These are phyloP conservation scores for Amanita pseudoporphyria DNA, from an alignment of 768 basidiomycete species.

Conservation along the genomic window DNA sequence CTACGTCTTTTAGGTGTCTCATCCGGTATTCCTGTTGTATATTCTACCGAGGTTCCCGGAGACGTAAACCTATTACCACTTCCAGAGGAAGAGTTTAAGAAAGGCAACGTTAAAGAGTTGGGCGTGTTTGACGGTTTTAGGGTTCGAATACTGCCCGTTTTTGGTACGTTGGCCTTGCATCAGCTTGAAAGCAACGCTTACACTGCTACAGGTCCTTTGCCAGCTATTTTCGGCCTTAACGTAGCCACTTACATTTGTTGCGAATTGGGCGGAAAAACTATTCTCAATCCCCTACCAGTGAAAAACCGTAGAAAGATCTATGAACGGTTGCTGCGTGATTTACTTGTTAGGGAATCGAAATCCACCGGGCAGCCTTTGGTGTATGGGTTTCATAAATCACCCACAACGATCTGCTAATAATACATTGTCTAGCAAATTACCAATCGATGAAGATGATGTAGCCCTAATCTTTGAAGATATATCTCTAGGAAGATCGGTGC, in stretches of 20 bases:
- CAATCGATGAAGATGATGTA: conserved; percentile 78
- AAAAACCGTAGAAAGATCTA: conserved; percentile 82
- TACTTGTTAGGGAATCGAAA: conserved; percentile 67
- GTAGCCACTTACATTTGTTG: conserved; percentile 85
- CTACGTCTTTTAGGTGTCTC: conserved; percentile 53
- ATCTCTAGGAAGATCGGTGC: conserved; percentile 62
- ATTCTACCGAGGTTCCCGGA: conserved; percentile 89
- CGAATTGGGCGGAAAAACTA: conserved; percentile 76
- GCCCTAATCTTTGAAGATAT: conserved; percentile 83
- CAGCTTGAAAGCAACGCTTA: neutral
- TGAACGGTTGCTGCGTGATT: conserved; percentile 64
- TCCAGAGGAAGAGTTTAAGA: conserved; percentile 85
- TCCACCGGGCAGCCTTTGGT: conserved; percentile 52
- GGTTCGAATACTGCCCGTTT: conserved; percentile 86
- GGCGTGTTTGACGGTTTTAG: conserved; percentile 89
- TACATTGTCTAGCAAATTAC: conserved; percentile 44
- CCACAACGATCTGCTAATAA: neutral
- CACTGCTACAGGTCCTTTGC: conserved; percentile 52
- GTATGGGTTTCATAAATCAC: conserved; percentile 25
- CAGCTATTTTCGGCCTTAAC: conserved; percentile 85
- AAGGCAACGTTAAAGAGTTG: conserved; percentile 83
- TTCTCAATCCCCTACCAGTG: conserved; percentile 74
- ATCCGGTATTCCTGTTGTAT: conserved; percentile 79
- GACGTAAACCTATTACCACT: conserved; percentile 86
- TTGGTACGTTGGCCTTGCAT: conserved; percentile 38